Evolutionary conservation across 2,329 filamentous ascomycete species (phyloP).

Genomic region (Penicillium oxalicum): DNA sequence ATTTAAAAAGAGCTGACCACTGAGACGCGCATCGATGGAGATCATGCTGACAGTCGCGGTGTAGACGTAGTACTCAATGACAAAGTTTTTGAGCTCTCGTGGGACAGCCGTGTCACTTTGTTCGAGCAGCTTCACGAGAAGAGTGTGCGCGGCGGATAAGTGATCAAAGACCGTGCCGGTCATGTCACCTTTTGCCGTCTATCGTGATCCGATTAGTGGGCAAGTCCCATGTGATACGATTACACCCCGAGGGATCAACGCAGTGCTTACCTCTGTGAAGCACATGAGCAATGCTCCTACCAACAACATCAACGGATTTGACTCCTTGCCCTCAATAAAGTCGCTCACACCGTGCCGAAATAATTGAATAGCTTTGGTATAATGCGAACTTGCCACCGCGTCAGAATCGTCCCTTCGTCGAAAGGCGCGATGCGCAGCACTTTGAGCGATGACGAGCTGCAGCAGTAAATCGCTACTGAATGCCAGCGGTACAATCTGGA

Average conservation of each 20-base stretch:
- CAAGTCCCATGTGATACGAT: no score
- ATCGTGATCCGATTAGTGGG: slow-evolving; percentile 5
- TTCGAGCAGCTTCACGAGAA: slow-evolving; percentile 36
- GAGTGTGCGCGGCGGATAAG: slow-evolving; percentile 40
- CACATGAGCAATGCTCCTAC: slow-evolving; percentile 45
- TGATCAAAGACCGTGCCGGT: slow-evolving; percentile 45
- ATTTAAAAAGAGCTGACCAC: slow-evolving; percentile 28
- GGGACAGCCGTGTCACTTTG: slow-evolving; percentile 29
- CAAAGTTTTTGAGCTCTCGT: slow-evolving; percentile 40
- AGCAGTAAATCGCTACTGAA: slow-evolving; percentile 44
- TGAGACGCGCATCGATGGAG: slow-evolving; percentile 34
- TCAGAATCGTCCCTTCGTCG: slow-evolving; percentile 26
- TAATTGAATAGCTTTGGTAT: slow-evolving; percentile 26
- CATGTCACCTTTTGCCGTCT: slow-evolving; percentile 42
- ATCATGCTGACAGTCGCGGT: slow-evolving; percentile 46
- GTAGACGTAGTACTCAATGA: slow-evolving; percentile 47
- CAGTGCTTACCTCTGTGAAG: slow-evolving; percentile 41
- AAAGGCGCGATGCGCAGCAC: slow-evolving; percentile 29
- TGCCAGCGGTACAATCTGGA: slow-evolving; percentile 43
- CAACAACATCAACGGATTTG: slow-evolving; percentile 36
- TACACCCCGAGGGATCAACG: background rate
- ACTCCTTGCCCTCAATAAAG: slow-evolving; percentile 27
- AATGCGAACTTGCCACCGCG: slow-evolving; percentile 25
- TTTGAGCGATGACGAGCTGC: slow-evolving; percentile 45
- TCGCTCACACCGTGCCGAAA: slow-evolving; percentile 26